A percentile compares a stretch with the other conserved stretches of the same genome.
These are phyloP conservation scores for Pseudofabraea citricarpa DNA, from an alignment of 2,329 filamentous ascomycete species.

Conservation along the genomic window DNA sequence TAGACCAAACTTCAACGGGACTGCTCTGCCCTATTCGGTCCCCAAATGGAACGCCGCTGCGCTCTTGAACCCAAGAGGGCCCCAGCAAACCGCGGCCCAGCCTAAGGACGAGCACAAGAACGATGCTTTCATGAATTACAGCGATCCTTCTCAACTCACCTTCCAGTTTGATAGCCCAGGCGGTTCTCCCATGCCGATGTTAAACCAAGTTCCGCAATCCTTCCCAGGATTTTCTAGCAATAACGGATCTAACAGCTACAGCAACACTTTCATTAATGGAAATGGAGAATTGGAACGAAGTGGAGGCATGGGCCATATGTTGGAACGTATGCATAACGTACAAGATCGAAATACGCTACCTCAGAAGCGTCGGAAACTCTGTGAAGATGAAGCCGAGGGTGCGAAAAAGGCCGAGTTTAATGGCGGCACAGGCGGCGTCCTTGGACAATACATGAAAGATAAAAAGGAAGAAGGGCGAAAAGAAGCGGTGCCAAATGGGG, in stretches of 20 bases:
- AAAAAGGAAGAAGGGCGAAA: conserved; percentile 42
- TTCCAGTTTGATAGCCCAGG: conserved; percentile 28
- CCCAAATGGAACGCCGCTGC: conserved; percentile 35
- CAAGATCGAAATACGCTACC: conserved; percentile 59
- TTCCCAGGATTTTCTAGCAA: neutral
- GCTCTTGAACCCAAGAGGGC: conserved; percentile 37
- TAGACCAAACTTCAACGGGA: conserved; percentile 15
- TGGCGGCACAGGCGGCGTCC: conserved; percentile 49
- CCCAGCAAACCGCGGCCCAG: conserved; percentile 13
- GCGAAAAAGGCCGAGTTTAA: conserved; percentile 37
- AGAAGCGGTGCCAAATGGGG: conserved; percentile 24
- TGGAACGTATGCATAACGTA: conserved; percentile 74
- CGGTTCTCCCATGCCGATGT: conserved; percentile 8
- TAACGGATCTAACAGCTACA: neutral
- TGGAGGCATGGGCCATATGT: conserved; percentile 57
- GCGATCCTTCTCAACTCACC: conserved; percentile 9
- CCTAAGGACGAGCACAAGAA: conserved; percentile 5
- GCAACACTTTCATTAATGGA: neutral
- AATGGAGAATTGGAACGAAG: conserved; percentile 16
- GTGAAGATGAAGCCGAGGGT: conserved; percentile 36
- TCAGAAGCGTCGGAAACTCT: conserved; percentile 60
- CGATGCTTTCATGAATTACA: neutral
- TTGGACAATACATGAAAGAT: conserved; percentile 64
- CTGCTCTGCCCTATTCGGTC: conserved; percentile 8
- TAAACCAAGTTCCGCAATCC: conserved; percentile 5